Evolutionary conservation across 306 rosid genomes (phyloP), one percentile per base, ranked within the genome.

Genomic region (Notholithocarpus densiflorus): DNA sequence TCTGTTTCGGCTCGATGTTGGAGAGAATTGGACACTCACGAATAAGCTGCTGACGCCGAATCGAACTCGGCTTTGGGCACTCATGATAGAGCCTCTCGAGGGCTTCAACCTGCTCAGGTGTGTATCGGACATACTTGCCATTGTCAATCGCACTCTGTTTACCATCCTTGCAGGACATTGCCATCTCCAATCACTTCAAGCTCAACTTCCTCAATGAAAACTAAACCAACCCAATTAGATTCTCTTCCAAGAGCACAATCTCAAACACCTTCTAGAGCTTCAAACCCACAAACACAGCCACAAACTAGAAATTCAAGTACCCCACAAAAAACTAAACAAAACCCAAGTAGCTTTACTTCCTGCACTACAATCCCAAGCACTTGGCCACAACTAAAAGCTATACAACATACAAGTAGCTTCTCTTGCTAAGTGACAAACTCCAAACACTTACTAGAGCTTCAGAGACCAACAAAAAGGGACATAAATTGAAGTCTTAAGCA

Each of bases 21-120:
- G 95, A 92, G 85, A 94, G 98, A 83, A 92, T 92, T 0, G 97
- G 97, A 61, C 98, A 94, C 79, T 94, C 98, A 31, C 98, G 82
- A 21, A 94, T 94, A 71, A 94, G 97, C 81, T 94, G 98, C 77
- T 91, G 98, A 77, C 98, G 92, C 52, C 98, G 97, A 87, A 92
- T 85, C 77, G 98, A 94, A 85, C 97, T 94, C 45, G 98, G 98
- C 86, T 94, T 94, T 48, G 98, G 98, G 79, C 98, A 94, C n/a
- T 94, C 97, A 29, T 92, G 97, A 86, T 94, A 94, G 80, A 92
- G 90, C 91, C 98, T 88, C 81, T 94, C 98, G 4, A 94, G 93
- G 80, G 98, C 97, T 81, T 94, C 98, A 87, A 94, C 97, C 98
- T 94, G 98, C 98, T 94, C 98, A 86, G 98, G 97, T 77, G 98